Percentiles rank a stretch among this genome's conserved stretches.
phyloP scores from a whole-genome alignment of 1,139 yeast genomes.

The Yamadazyma triangularis region DNA sequence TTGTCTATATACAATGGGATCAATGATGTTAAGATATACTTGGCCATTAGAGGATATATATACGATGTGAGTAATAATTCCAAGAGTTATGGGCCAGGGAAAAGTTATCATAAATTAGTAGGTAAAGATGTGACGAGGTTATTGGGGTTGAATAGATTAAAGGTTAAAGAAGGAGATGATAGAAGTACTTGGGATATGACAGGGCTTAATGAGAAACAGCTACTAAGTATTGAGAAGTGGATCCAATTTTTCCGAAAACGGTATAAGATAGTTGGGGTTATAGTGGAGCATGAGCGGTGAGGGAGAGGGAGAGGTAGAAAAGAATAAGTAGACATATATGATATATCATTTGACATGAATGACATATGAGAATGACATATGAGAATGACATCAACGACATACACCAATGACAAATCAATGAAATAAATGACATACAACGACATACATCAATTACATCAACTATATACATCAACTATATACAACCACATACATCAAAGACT shows the following conservation, averaged over 20 bases:
- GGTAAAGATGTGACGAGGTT: constrained; percentile 79
- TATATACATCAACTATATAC: too few relatives aligned
- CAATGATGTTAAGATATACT: constrained; percentile 43
- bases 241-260: constrained; percentile 49
- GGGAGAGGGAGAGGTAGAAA: too few relatives aligned
- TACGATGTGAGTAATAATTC: constrained; percentile 70
- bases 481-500: too few relatives aligned
- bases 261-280: constrained; percentile 35
- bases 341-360: too few relatives aligned
- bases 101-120: constrained; percentile 65
- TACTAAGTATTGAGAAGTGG: constrained; percentile 54
- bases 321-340: too few relatives aligned
- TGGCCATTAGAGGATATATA: constrained; percentile 70
- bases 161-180: constrained; percentile 12
- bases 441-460: too few relatives aligned
- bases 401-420: too few relatives aligned
- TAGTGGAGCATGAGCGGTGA: constrained; percentile 22
- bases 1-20: constrained; percentile 32
- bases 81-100: constrained; percentile 72
- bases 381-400: too few relatives aligned
- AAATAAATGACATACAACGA: too few relatives aligned
- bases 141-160: constrained; percentile 44
- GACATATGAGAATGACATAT: too few relatives aligned
- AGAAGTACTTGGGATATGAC: constrained; percentile 44
- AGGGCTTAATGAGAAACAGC: constrained; percentile 47